Base-by-base conservation (phyloP, 2,329 filamentous ascomycete species). In the Raffaelea ambrosiae region DNA sequence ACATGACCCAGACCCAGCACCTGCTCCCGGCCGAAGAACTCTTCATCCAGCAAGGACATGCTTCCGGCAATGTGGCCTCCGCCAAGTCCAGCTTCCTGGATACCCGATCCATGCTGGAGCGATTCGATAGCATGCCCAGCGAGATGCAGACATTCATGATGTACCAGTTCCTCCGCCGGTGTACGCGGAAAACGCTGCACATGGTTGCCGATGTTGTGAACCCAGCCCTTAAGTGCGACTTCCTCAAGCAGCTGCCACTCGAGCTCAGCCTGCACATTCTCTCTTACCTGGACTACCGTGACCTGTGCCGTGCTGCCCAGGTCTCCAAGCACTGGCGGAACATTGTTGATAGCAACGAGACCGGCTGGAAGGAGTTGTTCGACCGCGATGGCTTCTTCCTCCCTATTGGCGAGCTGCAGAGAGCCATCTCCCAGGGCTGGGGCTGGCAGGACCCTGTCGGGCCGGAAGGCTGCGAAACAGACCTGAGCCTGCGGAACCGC, bases 141-240 rank as follows among this genome's bases (percentile, higher is more conserved):
- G 85, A 93, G 58, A 82, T 98, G 77, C 93, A 98, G 67, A 86
- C 86, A 0, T 95, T 95, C 61, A 84, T 98, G 67, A 95, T 98
- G 82, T 97, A 94, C 62, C 91, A 98, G 61, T 81, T 98, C 48
- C 76, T 98, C 22, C 84, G 88, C 48, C 79, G 93, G 42, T 97
- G 90, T 60, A 81, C 88, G 5, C 86, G 94, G 55, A 84, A 88
- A 39, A 95, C 90, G 0, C 73, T 98, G 5, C 88, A 93, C 59
- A 83, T 95, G 47, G 84, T 98, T 48, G 89, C 91, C 33, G 83
- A 89, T 55, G 83, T 89, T 14, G 90, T 98, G 54, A 96, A 95
- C 59, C 93, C 93, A 8, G 88, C 91, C 0, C 68, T 98, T 48
- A 96, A 95, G 64, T 95, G 89, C 61, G 93, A 98, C 62, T 96